Percentiles rank a stretch among this genome's conserved stretches.
Evolutionary conservation across 306 rosid species (phyloP).

Genomic region (Psophocarpus tetragonolobus): DNA sequence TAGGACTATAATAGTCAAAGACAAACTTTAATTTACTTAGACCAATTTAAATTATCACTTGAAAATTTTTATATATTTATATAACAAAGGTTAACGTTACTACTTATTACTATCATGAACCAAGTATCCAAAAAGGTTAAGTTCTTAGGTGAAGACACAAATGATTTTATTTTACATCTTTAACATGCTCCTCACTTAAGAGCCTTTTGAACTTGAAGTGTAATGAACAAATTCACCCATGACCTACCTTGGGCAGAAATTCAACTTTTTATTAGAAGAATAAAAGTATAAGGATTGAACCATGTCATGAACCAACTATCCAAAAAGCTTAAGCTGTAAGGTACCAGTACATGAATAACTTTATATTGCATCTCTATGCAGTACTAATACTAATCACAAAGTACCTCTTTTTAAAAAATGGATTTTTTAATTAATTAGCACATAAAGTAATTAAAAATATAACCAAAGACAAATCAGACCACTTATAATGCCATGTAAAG

Average conservation of each 20-base stretch:
- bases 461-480: slow-evolving; percentile 13
- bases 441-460: slow-evolving; percentile 7
- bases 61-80: background rate
- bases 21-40: slow-evolving; percentile 1
- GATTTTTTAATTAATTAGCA: slow-evolving; percentile 16
- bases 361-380: background rate
- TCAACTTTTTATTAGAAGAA: background rate
- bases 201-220: background rate
- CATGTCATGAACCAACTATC: background rate
- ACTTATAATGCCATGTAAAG: slow-evolving; percentile 15
- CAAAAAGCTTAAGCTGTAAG: background rate
- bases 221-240: background rate
- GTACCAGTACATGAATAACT: background rate
- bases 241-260: background rate
- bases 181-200: background rate
- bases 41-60: background rate
- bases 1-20: background rate
- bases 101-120: background rate
- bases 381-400: background rate
- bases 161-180: background rate
- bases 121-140: background rate
- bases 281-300: background rate
- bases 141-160: background rate
- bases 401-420: background rate
- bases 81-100: background rate